Conservation (phyloP, 129 eudicot species). For the Sambucus nigra region DNA sequence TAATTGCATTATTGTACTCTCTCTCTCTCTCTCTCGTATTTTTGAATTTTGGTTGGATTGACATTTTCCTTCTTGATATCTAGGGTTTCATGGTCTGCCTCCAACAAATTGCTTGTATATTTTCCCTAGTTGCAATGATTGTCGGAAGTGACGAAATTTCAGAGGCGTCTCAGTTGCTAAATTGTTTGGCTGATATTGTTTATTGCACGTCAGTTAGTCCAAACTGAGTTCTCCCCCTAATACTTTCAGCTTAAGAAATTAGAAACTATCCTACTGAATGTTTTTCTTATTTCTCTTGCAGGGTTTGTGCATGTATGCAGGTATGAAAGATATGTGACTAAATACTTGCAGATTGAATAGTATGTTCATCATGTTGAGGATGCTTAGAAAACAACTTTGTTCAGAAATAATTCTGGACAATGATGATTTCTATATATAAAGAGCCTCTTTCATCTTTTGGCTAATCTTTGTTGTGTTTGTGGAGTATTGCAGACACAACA, state of each 20-base stretch:
- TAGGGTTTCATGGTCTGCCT: constrained; percentile 99
- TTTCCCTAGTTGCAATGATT: constrained; percentile 73
- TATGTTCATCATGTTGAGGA: background rate
- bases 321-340: constrained; percentile 25
- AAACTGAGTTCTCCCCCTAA: background rate
- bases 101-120: constrained; percentile 90
- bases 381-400: background rate
- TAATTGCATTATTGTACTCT: constrained; percentile 90
- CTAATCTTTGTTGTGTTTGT: background rate
- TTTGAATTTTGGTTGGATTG: background rate
- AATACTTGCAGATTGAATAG: background rate
- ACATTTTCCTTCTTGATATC: constrained; percentile 5
- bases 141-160: constrained; percentile 82
- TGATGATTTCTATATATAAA: background rate
- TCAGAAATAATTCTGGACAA: background rate
- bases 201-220: constrained; percentile 75
- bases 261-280: background rate
- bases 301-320: constrained; percentile 99
- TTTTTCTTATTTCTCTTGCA: constrained; percentile 20
- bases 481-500: constrained; percentile 68
- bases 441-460: background rate
- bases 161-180: constrained; percentile 84
- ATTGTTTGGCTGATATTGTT: constrained; percentile 74
- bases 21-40: constrained; percentile 12
- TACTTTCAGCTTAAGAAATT: background rate